Evolutionary conservation across 176 grass and related monocot genomes (phyloP), one percentile per base, ranked within the genome.

Genomic region (Pontederia paniculata): DNA sequence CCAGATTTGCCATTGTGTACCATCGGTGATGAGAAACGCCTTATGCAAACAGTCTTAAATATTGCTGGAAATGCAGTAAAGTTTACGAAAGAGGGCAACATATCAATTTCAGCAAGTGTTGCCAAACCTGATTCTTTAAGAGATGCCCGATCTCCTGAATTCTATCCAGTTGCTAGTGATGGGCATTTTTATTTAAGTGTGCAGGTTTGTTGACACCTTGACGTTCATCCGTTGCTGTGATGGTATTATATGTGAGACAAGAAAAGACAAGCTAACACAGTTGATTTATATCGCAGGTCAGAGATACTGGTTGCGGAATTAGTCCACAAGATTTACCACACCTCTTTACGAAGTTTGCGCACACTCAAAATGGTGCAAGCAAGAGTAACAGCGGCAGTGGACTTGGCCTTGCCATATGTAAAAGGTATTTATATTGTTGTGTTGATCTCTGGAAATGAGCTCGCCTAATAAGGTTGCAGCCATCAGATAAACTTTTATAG

Each of bases 301-400:
- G 85, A 75, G 84, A 89, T 55, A 95, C 89, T 0, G 84, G 84
- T 28, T 73, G 78, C 52, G 89, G 89, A 57, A 89, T 95, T 19
- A 78, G 41, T 42, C 57, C 81, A 12, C 81, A 89, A 63, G 78
- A 95, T 59, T 71, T 89, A 52, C 75, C 89, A 5, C 71, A 80
- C 41, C 16, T 55, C 51, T 89, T 95, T 55, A 80, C 72, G 17
- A 95, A 80, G 82, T 85, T 80, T 71, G 70, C 78, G 21, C 69
- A 65, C 10, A 16, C 52, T 0, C 69, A 75, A 18, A 60, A 44
- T 60, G 56, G 23, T n/a, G 23, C 43, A 42, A 71, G 42, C 47
- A 19, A n/a, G 16, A 45, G 52, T 18, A 51, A 52, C 56, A 60
- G 56, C 5, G 66, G 89, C 42, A 82, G 63, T 2, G 84, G 84